Evolutionary conservation across 306 rosid genomes (phyloP), one percentile per base, ranked within the genome.

Genomic region (Glycyrrhiza uralensis): DNA sequence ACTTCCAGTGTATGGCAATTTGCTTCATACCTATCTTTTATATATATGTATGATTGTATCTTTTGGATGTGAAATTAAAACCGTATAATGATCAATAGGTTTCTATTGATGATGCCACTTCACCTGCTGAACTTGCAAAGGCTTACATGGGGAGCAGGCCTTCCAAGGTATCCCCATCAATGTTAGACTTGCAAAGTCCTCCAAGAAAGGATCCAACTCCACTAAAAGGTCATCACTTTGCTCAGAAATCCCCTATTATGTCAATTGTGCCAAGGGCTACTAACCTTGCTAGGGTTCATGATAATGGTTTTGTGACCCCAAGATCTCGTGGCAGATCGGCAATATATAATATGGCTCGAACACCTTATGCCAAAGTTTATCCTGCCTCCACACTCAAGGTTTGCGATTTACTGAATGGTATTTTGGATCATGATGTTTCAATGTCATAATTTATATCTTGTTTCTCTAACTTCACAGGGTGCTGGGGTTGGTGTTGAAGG

Each of bases 101-200:
- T 76, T 76, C 84, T 76, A 87, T 87, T 54, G 90, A 87, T n/a
- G 94, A 82, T 82, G 84, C 79, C 75, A 86, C 89, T 85, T 89
- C 98, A 66, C 96, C 97, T 75, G 84, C 90, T 1, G 91, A 86
- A 82, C 85, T 91, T 58, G 98, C 97, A 35, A 91, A 89, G 74
- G 89, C 94, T 18, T 94, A 85, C 89, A 94, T 94, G 97, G 96
- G 84, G 41, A 82, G 86, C 77, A 89, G 88, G 85, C 89, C 92
- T 69, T 78, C 84, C 59, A 85, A 84, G 72, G 78, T 77, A 42
- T 86, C 97, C 44, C 88, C 92, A 32, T 81, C 83, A 77, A 75
- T 75, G 81, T 69, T 86, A 63, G 82, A 79, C 61, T 44, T 78
- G 39, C 87, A 17, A 15, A 58, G 75, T 72, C 80, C 81, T 71